These are phyloP conservation scores for Globisporangium splendens DNA, from an alignment of 352 stramenopile species.

Conservation along the genomic window DNA sequence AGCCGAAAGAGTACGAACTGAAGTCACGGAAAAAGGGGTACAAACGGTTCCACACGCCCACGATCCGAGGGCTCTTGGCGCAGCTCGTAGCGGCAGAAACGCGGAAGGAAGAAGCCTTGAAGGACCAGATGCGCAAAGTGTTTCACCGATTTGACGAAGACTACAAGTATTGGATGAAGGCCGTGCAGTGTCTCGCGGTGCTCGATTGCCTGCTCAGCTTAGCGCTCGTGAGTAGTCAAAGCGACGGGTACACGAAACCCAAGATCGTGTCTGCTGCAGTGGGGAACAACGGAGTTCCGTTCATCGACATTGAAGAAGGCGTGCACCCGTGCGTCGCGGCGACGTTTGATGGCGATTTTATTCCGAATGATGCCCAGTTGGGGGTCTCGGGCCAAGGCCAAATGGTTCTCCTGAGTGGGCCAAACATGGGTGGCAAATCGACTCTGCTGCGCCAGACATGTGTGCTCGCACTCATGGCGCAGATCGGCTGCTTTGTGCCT, in stretches of 20 bases:
- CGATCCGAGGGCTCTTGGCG: slow-evolving; percentile 78
- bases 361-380: slow-evolving; percentile 95
- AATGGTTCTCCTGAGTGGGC: slow-evolving; percentile 94
- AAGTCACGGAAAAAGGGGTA: slow-evolving; percentile 93
- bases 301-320: slow-evolving; percentile 91
- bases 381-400: slow-evolving; percentile 59
- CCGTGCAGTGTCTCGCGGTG: slow-evolving; percentile 89
- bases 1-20: slow-evolving; percentile 93
- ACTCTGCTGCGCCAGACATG: slow-evolving; percentile 98
- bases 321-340: slow-evolving; percentile 93
- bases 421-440: slow-evolving; percentile 99
- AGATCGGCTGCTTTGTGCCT: slow-evolving; percentile 99
- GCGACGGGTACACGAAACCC: slow-evolving; percentile 91
- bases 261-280: slow-evolving; percentile 76
- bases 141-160: slow-evolving; percentile 97
- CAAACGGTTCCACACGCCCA: slow-evolving; percentile 90
- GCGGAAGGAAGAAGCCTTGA: slow-evolving; percentile 75
- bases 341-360: slow-evolving; percentile 90
- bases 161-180: slow-evolving; percentile 92
- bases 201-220: slow-evolving; percentile 96
- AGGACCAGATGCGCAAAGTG: slow-evolving; percentile 88
- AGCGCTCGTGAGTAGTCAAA: slow-evolving; percentile 90
- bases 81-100: slow-evolving; percentile 76
- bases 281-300: slow-evolving; percentile 48
- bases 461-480: slow-evolving; percentile 96